A percentile compares a stretch with the other conserved stretches of the same genome.
phyloP scores from a whole-genome alignment of 306 rosid genomes.

The Vigna nakashimae region DNA sequence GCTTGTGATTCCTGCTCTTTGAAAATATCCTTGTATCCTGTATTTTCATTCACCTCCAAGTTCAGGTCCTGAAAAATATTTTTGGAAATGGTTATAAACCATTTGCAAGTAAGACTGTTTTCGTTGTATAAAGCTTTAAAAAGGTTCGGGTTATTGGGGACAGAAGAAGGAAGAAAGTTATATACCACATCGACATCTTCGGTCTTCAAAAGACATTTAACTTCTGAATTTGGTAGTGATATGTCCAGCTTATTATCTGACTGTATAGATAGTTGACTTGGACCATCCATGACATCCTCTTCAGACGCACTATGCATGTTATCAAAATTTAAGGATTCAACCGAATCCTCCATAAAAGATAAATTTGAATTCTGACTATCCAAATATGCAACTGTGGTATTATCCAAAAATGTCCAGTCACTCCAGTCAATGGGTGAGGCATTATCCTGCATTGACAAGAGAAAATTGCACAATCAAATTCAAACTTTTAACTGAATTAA shows the following conservation, averaged over 20 bases:
- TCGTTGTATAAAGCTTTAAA: no score
- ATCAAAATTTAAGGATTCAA: conserved; percentile 67
- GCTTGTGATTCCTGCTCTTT: conserved; percentile 57
- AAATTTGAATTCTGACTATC: conserved; percentile 46
- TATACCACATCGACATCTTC: conserved; percentile 55
- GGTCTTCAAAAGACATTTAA: conserved; percentile 23
- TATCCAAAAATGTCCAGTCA: conserved; percentile 70
- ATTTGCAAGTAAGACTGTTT: no score
- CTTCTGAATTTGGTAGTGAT: conserved; percentile 40
- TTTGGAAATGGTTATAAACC: no score
- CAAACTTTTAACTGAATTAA: no score
- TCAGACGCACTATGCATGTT: conserved; percentile 42
- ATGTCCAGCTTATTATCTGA: conserved; percentile 46
- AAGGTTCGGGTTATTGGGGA: not conserved
- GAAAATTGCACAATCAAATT: conserved; percentile 13
- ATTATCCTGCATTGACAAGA: conserved; percentile 64
- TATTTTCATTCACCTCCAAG: conserved; percentile 42
- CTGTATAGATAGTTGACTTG: conserved; percentile 49
- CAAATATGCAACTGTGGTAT: conserved; percentile 21
- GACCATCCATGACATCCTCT: conserved; percentile 41
- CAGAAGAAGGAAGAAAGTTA: conserved; percentile 25
- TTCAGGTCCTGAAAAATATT: conserved; percentile 55
- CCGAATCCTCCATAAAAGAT: conserved; percentile 57
- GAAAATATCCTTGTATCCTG: conserved; percentile 43
- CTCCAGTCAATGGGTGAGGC: conserved; percentile 62